A percentile compares a stretch with the other conserved stretches of the same genome.
phyloP scores from a whole-genome alignment of 148 eudicot genomes.

The Fallopia convolvulus region DNA sequence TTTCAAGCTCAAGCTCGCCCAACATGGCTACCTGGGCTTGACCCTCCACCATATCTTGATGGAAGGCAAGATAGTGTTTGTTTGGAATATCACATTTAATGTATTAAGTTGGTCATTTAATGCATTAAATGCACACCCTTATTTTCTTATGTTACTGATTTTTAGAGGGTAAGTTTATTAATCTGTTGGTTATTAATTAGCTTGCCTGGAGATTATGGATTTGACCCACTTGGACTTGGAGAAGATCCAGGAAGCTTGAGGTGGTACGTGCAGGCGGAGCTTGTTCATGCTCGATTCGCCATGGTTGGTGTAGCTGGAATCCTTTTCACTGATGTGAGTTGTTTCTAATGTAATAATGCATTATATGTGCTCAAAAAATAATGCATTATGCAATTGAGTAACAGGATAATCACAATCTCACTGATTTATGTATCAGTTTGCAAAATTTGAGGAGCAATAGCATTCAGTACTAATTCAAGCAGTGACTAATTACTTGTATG shows the following conservation, averaged over 20 bases:
- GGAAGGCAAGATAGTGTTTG: slow-evolving; percentile 49
- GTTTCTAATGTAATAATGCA: neutral
- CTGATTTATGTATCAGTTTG: neutral
- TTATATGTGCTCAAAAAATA: too few relatives aligned
- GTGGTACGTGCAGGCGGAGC: slow-evolving; percentile 95
- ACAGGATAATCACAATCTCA: neutral
- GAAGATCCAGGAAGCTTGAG: slow-evolving; percentile 81
- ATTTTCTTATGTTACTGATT: neutral
- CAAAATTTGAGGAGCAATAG: too few relatives aligned
- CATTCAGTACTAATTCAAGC: too few relatives aligned
- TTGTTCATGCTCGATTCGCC: slow-evolving; percentile 88
- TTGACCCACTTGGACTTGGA: slow-evolving; percentile 92
- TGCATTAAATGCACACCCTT: neutral
- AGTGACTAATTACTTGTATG: slow-evolving; percentile 17
- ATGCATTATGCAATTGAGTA: neutral
- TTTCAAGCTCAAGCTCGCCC: slow-evolving; percentile 63
- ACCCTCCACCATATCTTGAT: slow-evolving; percentile 84
- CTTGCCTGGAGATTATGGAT: slow-evolving; percentile 84
- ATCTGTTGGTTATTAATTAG: slow-evolving; percentile 24
- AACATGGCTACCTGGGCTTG: slow-evolving; percentile 94
- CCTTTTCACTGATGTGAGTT: slow-evolving; percentile 76
- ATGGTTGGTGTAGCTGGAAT: slow-evolving; percentile 99
- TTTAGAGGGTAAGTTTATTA: neutral
- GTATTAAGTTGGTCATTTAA: too few relatives aligned
- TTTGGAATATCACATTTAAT: too few relatives aligned